A percentile compares a stretch with the other conserved stretches of the same genome.
phyloP scores from a whole-genome alignment of 768 basidiomycete genomes.

The Daedaleopsis sinensis region DNA sequence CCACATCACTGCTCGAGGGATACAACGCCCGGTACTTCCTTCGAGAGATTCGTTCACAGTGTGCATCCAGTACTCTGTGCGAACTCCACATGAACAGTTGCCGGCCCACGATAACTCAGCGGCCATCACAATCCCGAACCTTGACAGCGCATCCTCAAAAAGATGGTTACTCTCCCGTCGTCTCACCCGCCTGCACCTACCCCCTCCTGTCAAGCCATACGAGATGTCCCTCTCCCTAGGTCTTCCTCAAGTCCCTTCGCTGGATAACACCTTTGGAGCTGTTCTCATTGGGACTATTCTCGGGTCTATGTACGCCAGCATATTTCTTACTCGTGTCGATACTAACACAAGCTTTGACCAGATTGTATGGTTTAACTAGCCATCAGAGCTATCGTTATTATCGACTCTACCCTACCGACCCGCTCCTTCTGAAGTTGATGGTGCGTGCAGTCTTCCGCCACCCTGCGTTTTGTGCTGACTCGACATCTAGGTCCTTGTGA shows the following conservation, averaged over 20 bases:
- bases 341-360: neutral
- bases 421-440: neutral
- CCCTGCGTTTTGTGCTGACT: neutral
- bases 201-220: neutral
- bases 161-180: neutral
- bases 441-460: neutral
- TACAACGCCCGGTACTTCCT: no score
- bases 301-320: neutral
- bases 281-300: neutral
- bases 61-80: no score
- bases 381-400: slow-evolving; percentile 4
- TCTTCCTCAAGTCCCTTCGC: neutral
- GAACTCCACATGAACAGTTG: neutral
- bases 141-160: neutral
- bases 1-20: no score
- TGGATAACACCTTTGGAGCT: slow-evolving; percentile 2
- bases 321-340: neutral
- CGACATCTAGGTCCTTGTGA: neutral
- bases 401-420: slow-evolving; percentile 2
- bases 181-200: neutral
- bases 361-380: slow-evolving; percentile 1
- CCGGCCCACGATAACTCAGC: neutral
- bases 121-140: neutral
- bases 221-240: neutral
- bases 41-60: no score